These are phyloP conservation scores for Nevesoporus exiguus DNA, from an alignment of 768 basidiomycete genomes.

Conservation along the genomic window DNA sequence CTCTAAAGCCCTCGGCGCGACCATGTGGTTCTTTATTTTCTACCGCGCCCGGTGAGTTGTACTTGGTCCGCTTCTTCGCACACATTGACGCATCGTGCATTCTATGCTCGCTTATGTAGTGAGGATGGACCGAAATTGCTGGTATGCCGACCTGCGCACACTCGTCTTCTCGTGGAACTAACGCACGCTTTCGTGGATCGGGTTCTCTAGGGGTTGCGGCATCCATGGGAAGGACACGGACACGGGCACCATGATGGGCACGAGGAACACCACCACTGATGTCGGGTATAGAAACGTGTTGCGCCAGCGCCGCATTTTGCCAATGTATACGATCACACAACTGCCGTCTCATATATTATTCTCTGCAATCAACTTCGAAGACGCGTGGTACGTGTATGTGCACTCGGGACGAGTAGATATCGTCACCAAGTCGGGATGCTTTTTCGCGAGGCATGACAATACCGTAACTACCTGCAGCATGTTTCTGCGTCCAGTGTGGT, in stretches of 20 bases:
- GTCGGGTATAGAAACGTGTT: constrained; percentile 12
- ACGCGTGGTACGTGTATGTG: background rate
- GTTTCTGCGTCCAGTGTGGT: too few species aligned
- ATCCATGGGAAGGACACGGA: constrained; percentile 65
- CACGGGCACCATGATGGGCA: constrained; percentile 40
- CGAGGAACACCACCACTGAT: constrained; percentile 41
- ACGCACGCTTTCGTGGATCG: background rate
- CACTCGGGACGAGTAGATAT: background rate
- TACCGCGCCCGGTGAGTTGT: constrained; percentile 81
- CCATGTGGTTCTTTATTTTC: constrained; percentile 99
- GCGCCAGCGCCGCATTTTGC: background rate
- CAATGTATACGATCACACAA: constrained; percentile 12
- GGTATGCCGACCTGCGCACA: too few species aligned
- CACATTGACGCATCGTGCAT: background rate
- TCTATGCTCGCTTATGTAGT: too few species aligned
- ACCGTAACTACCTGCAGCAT: too few species aligned
- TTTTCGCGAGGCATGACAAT: too few species aligned
- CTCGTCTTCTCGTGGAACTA: background rate
- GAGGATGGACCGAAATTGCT: constrained; percentile 75
- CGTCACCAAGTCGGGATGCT: too few species aligned
- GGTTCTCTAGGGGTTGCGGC: constrained; percentile 46
- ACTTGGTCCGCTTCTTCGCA: background rate
- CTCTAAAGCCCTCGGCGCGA: constrained; percentile 82
- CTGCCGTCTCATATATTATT: background rate
- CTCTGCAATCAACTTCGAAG: background rate